Base-by-base conservation (phyloP, 1,284 basidiomycete genomes). In the Ustilago nuda region DNA sequence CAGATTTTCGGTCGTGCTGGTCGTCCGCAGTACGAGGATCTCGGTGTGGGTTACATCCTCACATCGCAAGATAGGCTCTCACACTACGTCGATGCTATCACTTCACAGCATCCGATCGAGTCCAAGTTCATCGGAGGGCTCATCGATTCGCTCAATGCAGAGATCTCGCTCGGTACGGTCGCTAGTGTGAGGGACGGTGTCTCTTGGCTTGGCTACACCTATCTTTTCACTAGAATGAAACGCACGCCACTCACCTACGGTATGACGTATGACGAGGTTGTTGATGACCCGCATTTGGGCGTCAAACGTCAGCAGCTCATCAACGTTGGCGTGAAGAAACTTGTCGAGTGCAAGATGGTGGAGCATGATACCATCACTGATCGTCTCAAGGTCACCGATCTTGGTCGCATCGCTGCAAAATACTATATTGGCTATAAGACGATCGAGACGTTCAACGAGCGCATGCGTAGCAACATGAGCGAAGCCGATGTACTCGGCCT, bases 1-100 rank as follows among this genome's bases (percentile, higher is more conserved):
- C 97, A 90, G 85, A 94, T 99, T 50, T 98, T 99, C 82, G 97
- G 97, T 83, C 92, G 97, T 86, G 97, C 96, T 64, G 97, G 97
- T 83, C 92, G 97, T 66, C 97, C 97, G 0, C 97, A 97, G 15
- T 90, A 98, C 74, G 97, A 99, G 87, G 91, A 90, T 15, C 95
- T 94, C 73, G 97, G 97, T 85, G 95, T 96, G 77, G 96, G 97
- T 4, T 99, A 94, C 86, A 98, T 99, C 76, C 96, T 94, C 78
- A 99, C 97, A 0, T 92, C 92, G 0, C 91, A 92, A 41, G 97
- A 99, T 82, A 98, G 96, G 86, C 89, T 99, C 13, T 89, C 91
- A 5, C 95, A 99, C 86, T 99, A 99, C 82, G 89, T 98, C 36
- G 91, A 95, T 79, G 91, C 92, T 17, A 92, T 98, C 69, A 93